Evolutionary conservation across 768 basidiomycete species (phyloP).

Genomic region (Tremella fuciformis): DNA sequence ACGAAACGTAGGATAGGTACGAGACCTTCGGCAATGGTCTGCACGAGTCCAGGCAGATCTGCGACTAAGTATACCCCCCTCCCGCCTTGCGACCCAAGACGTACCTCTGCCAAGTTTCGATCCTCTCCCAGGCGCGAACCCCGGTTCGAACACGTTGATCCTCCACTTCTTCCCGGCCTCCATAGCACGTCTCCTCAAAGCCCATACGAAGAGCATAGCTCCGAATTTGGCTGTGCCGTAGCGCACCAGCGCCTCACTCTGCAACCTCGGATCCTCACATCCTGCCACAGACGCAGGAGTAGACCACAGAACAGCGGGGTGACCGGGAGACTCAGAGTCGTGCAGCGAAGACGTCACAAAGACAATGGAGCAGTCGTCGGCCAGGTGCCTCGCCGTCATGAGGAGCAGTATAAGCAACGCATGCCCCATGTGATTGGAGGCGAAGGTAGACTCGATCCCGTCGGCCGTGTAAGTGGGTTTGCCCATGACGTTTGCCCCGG

Average conservation of each 20-base stretch:
- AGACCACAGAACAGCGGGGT: too few species aligned
- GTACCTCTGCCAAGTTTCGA: background rate
- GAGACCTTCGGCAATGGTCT: background rate
- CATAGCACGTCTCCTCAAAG: background rate
- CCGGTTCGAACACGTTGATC: conserved; percentile 15
- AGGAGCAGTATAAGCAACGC: conserved; percentile 23
- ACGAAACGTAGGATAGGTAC: background rate
- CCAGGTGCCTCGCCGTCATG: conserved; percentile 7
- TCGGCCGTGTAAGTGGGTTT: background rate
- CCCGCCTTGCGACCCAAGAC: too few species aligned
- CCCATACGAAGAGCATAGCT: conserved; percentile 17
- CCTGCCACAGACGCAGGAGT: too few species aligned
- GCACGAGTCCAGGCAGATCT: background rate
- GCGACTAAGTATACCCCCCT: background rate
- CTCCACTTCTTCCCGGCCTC: conserved; percentile 7
- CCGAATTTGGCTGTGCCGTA: conserved; percentile 12
- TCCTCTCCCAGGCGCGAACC: conserved; percentile 12
- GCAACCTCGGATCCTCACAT: too few species aligned
- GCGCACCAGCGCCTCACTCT: too few species aligned
- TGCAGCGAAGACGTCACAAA: background rate
- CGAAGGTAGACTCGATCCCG: conserved; percentile 18
- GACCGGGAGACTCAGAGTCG: too few species aligned
- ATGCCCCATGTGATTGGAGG: conserved; percentile 18
- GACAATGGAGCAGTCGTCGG: background rate
- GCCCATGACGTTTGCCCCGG: conserved; percentile 1